These are phyloP conservation scores for Dipodascopsis uninucleata DNA, from an alignment of 805 yeast species.

Conservation along the genomic window DNA sequence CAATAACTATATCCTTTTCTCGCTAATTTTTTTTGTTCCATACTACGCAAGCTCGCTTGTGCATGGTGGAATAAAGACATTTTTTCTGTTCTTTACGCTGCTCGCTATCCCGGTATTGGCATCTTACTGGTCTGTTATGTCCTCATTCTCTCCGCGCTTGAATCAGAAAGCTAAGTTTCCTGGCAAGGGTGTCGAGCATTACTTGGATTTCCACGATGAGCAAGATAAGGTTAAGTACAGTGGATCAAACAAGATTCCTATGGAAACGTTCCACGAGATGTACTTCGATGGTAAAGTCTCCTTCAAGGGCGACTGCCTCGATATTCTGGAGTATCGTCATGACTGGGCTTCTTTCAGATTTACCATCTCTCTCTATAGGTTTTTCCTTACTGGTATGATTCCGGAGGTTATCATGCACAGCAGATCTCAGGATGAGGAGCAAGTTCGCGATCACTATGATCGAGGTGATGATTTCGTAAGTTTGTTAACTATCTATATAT, in stretches of 20 bases:
- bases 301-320: slow-evolving; percentile 84
- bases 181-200: slow-evolving; percentile 69
- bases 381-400: slow-evolving; percentile 79
- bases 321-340: slow-evolving; percentile 78
- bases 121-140: slow-evolving; percentile 77
- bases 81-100: slow-evolving; percentile 54
- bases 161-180: slow-evolving; percentile 76
- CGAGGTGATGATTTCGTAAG: slow-evolving; percentile 83
- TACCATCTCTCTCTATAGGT: slow-evolving; percentile 71
- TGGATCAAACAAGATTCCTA: slow-evolving; percentile 77
- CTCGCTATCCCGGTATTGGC: slow-evolving; percentile 66
- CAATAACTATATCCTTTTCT: slow-evolving; percentile 54
- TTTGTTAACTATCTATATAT: background rate
- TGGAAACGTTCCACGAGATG: slow-evolving; percentile 87
- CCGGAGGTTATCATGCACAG: slow-evolving; percentile 93
- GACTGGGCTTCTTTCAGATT: slow-evolving; percentile 86
- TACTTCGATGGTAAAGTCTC: slow-evolving; percentile 79
- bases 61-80: slow-evolving; percentile 65
- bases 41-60: slow-evolving; percentile 57
- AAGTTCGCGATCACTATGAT: slow-evolving; percentile 91
- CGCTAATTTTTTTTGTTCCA: slow-evolving; percentile 56
- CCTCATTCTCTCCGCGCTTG: slow-evolving; percentile 75
- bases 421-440: slow-evolving; percentile 88
- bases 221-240: slow-evolving; percentile 63
- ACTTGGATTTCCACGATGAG: slow-evolving; percentile 75